Base-by-base conservation (phyloP, 345 rosid genomes). In the Brassica juncea region DNA sequence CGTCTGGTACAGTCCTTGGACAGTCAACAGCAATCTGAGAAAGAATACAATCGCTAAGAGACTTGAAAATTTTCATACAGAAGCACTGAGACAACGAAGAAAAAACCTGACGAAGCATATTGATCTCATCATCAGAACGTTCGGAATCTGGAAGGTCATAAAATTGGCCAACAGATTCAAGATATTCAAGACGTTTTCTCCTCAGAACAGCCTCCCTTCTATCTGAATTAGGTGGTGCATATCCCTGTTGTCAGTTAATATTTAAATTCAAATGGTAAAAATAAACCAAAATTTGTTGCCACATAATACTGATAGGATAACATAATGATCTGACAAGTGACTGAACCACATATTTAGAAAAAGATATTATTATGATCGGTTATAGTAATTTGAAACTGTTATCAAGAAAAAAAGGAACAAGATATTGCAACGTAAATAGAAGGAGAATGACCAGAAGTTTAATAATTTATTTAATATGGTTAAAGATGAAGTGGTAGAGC, bases 151-250 rank as follows among this genome's bases (percentile, higher is more conserved):
- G 92, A 79, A 95, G 89, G 80, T 95, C 97, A 83, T 95, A 93
- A 85, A 91, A 93, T 34, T 95, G 98, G 80, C 91, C 86, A 75
- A 93, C 98, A 84, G 92, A 91, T 63, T 95, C 99, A 75, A 93
- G 92, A 87, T 93, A 95, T 83, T 95, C 99, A 16, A 86, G 82
- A 44, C 97, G 93, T 83, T 95, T 95, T 81, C 96, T 93, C 83
- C 89, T 88, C 70, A 93, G 78, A 82, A 89, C 92, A 76, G 88
- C 92, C 84, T 93, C 97, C 92, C 98, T 88, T 90, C 97, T 90
- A 90, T 95, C 99, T 91, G 98, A 93, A 88, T 95, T 95, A 89
- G 99, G 88, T 83, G 99, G 94, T 95, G 97, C 98, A 90, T 91
- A 93, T 91, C 98, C 99, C 97, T 95, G 98, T 90, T 82, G 97